phyloP scores from a whole-genome alignment of 1,139 yeast genomes.

The Tardiomyces blankii region DNA sequence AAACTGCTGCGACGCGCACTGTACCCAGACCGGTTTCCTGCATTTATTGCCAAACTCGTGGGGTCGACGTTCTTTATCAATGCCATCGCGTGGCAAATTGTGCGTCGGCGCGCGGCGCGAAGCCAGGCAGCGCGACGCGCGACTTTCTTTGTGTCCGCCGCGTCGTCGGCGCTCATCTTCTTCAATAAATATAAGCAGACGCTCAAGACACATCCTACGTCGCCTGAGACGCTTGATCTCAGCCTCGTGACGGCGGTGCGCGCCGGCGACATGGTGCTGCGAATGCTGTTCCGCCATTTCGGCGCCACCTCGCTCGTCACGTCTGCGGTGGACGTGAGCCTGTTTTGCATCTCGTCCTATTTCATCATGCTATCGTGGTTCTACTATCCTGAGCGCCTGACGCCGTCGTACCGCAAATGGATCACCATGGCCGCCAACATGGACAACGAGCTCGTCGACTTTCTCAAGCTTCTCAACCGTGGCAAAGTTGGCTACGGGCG shows the following conservation, averaged over 20 bases:
- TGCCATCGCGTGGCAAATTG: slow-evolving; percentile 18
- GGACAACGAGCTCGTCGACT: slow-evolving; percentile 28
- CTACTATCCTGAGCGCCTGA: slow-evolving; percentile 27
- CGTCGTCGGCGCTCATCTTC: slow-evolving; percentile 4
- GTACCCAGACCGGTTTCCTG: slow-evolving; percentile 26
- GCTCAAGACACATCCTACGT: neutral
- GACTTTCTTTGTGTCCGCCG: slow-evolving; percentile 7
- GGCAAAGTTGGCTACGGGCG: slow-evolving; percentile 26
- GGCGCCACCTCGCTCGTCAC: slow-evolving; percentile 12
- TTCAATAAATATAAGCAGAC: slow-evolving; percentile 1
- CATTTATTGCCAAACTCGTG: slow-evolving; percentile 22
- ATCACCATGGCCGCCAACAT: slow-evolving; percentile 32
- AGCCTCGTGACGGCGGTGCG: slow-evolving; percentile 16
- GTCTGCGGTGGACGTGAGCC: slow-evolving; percentile 15
- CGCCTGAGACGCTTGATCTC: slow-evolving; percentile 10
- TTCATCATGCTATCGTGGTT: slow-evolving; percentile 34
- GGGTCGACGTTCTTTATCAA: slow-evolving; percentile 28
- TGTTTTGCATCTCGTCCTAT: slow-evolving; percentile 16
- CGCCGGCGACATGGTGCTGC: slow-evolving; percentile 14
- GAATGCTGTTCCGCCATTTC: slow-evolving; percentile 6
- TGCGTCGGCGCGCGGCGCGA: slow-evolving; percentile 9
- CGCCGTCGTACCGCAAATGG: slow-evolving; percentile 32
- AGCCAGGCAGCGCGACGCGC: slow-evolving; percentile 8
- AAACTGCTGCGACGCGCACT: slow-evolving; percentile 19
- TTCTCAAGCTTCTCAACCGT: slow-evolving; percentile 22